phyloP scores from a whole-genome alignment of 345 rosid genomes.

The Eucalyptus pumila region DNA sequence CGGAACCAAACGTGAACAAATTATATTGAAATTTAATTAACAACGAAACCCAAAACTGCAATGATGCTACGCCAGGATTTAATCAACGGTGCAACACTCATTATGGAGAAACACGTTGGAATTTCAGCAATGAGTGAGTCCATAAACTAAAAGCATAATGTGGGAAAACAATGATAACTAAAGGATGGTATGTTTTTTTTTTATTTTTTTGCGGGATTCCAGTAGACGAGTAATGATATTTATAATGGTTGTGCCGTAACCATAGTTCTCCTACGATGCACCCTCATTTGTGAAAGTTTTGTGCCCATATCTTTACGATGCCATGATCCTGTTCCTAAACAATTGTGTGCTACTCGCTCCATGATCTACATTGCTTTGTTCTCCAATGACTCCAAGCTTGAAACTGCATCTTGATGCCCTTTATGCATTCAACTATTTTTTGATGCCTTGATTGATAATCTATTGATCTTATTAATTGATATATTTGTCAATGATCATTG shows the following conservation, averaged over 20 bases:
- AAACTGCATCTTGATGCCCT: neutral
- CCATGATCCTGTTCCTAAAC: rapidly evolving
- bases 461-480: neutral
- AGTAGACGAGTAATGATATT: rapidly evolving
- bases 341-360: neutral
- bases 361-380: rapidly evolving
- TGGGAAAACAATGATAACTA: rapidly evolving
- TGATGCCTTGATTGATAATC: rapidly evolving
- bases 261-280: too few relatives aligned
- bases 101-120: rapidly evolving
- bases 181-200: neutral
- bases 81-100: rapidly evolving
- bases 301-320: neutral
- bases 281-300: too few relatives aligned
- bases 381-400: neutral
- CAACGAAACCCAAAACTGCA: rapidly evolving
- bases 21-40: rapidly evolving
- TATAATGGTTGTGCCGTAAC: neutral
- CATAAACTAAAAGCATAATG: rapidly evolving
- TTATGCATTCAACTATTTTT: neutral
- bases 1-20: rapidly evolving
- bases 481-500: rapidly evolving
- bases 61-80: rapidly evolving
- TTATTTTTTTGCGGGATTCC: rapidly evolving
- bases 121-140: rapidly evolving